Evolutionary conservation across 768 basidiomycete genomes (phyloP).

Genomic region (Russula vinacea): DNA sequence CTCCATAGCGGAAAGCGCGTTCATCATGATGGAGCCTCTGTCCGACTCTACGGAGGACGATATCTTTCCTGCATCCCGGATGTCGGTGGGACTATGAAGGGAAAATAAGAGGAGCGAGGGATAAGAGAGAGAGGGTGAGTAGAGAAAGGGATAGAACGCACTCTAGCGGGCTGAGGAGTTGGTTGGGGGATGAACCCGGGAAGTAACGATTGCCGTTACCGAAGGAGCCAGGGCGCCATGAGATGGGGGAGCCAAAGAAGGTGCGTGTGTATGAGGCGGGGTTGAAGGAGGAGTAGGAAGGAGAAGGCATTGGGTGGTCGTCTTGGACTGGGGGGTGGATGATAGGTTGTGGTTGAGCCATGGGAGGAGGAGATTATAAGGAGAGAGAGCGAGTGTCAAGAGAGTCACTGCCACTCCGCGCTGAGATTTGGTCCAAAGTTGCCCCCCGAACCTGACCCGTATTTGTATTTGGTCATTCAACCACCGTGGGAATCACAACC

Average conservation of each 20-base stretch:
- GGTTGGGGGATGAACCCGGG: conserved; percentile 57
- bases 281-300: conserved; percentile 60
- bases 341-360: conserved; percentile 48
- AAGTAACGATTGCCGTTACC: conserved; percentile 61
- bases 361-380: conserved; percentile 27
- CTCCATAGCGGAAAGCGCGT: conserved; percentile 63
- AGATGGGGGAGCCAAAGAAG: conserved; percentile 69
- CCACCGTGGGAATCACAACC: not conserved
- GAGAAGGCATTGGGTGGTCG: conserved; percentile 40
- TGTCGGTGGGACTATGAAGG: conserved; percentile 43
- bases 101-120: not conserved
- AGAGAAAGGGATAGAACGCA: conserved; percentile 39
- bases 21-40: conserved; percentile 57
- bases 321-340: conserved; percentile 37
- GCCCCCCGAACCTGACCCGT: not conserved
- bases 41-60: conserved; percentile 60
- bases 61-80: conserved; percentile 44
- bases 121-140: not conserved
- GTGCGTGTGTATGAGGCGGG: conserved; percentile 64
- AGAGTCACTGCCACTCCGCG: not conserved
- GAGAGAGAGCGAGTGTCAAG: not conserved
- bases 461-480: conserved; percentile 22
- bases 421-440: not conserved
- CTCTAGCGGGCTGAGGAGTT: conserved; percentile 63
- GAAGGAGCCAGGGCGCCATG: conserved; percentile 66